These are phyloP conservation scores for Colletotrichum plurivorum DNA, from an alignment of 2,329 filamentous ascomycete genomes.

Conservation along the genomic window DNA sequence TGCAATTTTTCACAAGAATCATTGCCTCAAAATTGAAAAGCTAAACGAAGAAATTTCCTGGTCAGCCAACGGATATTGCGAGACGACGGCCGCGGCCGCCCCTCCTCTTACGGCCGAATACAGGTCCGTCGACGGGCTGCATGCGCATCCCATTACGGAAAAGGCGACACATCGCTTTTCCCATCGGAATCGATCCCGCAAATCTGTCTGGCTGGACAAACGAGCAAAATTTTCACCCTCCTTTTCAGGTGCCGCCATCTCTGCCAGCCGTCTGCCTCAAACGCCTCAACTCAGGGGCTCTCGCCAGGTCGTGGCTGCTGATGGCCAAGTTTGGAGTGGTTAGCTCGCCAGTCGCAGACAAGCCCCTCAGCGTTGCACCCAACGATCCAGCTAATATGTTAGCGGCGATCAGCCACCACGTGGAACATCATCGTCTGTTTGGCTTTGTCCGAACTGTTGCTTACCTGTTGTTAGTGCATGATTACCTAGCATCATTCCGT, in stretches of 20 bases:
- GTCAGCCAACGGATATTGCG: not conserved
- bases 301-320: not conserved
- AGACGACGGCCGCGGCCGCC: too few species aligned
- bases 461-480: not conserved
- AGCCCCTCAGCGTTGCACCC: constrained; percentile 22
- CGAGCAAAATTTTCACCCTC: not conserved
- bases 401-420: constrained; percentile 37
- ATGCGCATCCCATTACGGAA: not conserved
- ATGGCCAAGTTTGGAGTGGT: not conserved
- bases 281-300: constrained; percentile 25
- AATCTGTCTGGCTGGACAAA: constrained; percentile 17
- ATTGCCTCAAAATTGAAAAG: not conserved
- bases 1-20: not conserved
- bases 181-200: not conserved
- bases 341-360: not conserved
- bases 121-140: constrained; percentile 3
- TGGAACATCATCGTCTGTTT: constrained; percentile 16
- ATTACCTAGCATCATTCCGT: not conserved
- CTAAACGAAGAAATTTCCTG: not conserved
- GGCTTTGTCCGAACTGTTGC: constrained; percentile 10
- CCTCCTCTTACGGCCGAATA: constrained; percentile 22
- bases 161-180: constrained; percentile 7
- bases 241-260: not conserved
- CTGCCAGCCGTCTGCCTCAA: not conserved
- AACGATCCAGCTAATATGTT: constrained; percentile 28